phyloP scores from a whole-genome alignment of 2,329 filamentous ascomycete species.

The Drechslera avenae region DNA sequence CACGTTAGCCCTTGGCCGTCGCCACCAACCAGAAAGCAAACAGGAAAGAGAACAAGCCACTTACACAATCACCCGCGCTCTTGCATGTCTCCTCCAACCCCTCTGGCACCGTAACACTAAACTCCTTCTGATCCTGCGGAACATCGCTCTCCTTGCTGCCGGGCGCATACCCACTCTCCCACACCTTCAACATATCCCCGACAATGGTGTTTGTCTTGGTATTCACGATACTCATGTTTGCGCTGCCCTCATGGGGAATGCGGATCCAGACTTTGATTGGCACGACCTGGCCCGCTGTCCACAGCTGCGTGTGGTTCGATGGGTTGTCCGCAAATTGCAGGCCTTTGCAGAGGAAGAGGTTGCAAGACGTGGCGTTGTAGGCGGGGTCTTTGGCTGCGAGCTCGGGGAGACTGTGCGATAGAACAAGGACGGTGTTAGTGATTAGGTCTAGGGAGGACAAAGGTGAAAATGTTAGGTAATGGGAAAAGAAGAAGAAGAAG shows the following conservation, averaged over 20 bases:
- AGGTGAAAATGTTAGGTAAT: too few species aligned
- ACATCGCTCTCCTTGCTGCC: slow-evolving; percentile 35
- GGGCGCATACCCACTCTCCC: slow-evolving; percentile 40
- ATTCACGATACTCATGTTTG: slow-evolving; percentile 65
- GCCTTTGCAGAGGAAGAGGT: slow-evolving; percentile 63
- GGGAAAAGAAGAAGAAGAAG: too few species aligned
- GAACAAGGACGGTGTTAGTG: too few species aligned
- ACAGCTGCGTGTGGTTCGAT: slow-evolving; percentile 57
- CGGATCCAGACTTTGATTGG: slow-evolving; percentile 55
- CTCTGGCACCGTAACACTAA: slow-evolving; percentile 59
- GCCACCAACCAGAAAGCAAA: background rate
- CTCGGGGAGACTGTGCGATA: slow-evolving; percentile 38
- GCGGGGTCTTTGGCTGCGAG: slow-evolving; percentile 37
- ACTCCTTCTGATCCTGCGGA: slow-evolving; percentile 53
- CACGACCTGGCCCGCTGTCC: slow-evolving; percentile 50
- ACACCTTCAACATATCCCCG: slow-evolving; percentile 44
- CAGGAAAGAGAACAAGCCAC: slow-evolving; percentile 3
- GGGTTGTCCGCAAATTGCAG: slow-evolving; percentile 63
- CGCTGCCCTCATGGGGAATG: slow-evolving; percentile 60
- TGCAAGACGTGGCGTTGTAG: slow-evolving; percentile 55
- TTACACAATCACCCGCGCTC: slow-evolving; percentile 53
- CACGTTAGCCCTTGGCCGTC: background rate
- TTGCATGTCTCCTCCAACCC: slow-evolving; percentile 53
- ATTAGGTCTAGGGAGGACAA: too few species aligned
- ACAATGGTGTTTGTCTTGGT: slow-evolving; percentile 59